Base-by-base conservation (phyloP, 257 asterid genomes). In the Apocynum venetum region DNA sequence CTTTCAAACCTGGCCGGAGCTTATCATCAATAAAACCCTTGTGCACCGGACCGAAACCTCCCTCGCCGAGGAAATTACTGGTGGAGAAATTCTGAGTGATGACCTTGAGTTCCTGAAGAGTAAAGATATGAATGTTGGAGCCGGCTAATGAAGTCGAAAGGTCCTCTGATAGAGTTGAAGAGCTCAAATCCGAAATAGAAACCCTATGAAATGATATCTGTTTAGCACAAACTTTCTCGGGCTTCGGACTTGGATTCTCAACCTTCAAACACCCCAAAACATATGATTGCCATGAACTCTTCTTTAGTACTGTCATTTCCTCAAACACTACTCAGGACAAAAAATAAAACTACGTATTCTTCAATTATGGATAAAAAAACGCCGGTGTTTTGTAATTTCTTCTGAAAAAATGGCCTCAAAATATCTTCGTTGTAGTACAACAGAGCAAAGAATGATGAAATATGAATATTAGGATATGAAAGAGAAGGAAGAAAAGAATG, bases 21-120 rank as follows among this genome's bases (percentile, higher is more conserved):
- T 88, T 90, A 60, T 95, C 98, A 57, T 95, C 98, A 38, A 95
- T 86, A 85, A 95, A 95, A 9, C 98, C 98, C 83, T 95, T 95
- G 64, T 95, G 97, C 8, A 95, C 98, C 11, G 98, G 98, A 5
- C 98, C 98, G 81, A 95, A 95, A 57, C 98, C 98, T 38, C 98
- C 98, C 44, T 91, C 96, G 0, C 98, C 98, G 0, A 95, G 90
- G 47, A 95, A 92, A 46, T 92, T 95, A 79, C 89, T 89, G 0
- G 90, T 76, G 4, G 98, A 92, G 81, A 90, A 95, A 75, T 67
- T 85, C 76, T 92, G 98, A 0, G 98, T 92, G 4, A 93, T 91
- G 55, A 92, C 90, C 81, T 91, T 91, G 25, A 95, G 84, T 78
- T 95, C 98, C 66, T 92, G 96, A 13, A 91, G 94, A 0, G 92